Base-by-base conservation (phyloP, 2,329 filamentous ascomycete genomes). In the Magnaporthales sp. region DNA sequence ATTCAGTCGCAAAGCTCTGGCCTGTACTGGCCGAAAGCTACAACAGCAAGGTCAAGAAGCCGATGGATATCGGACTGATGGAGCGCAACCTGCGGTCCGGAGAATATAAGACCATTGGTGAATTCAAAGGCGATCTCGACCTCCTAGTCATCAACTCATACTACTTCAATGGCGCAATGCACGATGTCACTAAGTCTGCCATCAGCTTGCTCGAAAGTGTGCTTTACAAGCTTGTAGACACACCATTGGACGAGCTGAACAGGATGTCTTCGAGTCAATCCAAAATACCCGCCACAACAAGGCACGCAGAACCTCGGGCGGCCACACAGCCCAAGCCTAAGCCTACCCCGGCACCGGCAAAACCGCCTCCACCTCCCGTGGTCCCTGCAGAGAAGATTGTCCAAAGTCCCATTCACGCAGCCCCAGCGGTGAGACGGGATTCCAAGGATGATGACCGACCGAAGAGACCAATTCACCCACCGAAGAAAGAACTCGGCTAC, bases 381-480 rank as follows among this genome's bases (percentile, higher is more conserved):
- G 70, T 73, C 3, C 71, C 77, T 11, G 67, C 77, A 5, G 72
- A 77, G 15, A 75, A 75, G 65, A 69, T 74, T 15, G 72, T 77
- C 24, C 72, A 77, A 31, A 76, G 71, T 72, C 78, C 67, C 2
- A 74, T 75, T 0, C 96, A 93, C 77, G 91, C 92, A 2, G 81
- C 26, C 83, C 92, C 54, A 95, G 95, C 70, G 90, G 95, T 66
- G n/a, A 30, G 63, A 30, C 90, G 94, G 24, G 92, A 96, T 72
- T 96, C 92, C 1, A 90, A 89, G 67, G 84, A 85, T 4, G 91
- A 93, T 71, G 85, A 88, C 70, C 87, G 95, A 65, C 93, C 94
- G 11, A 97, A 97, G 82, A 90, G 95, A 66, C 92, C 94, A 15
- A 97, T 98, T 66, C 92, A 97, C 72, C 91, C 93, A 9, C 93